Conservation (phyloP, 768 basidiomycete genomes). For the Albatrellus ellisii region DNA sequence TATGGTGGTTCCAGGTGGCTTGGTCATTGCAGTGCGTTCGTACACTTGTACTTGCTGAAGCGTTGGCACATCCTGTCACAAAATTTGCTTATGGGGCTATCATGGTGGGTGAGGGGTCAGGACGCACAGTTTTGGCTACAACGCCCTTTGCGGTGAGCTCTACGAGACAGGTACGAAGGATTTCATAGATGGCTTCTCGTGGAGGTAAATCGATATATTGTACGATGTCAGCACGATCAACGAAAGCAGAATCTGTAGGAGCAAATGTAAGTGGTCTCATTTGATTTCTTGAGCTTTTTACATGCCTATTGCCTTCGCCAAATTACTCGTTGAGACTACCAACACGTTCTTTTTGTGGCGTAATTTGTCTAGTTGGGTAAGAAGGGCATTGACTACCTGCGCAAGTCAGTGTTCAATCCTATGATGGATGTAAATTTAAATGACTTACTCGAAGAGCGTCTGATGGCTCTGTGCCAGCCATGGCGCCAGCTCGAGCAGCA, state of each 20-base stretch:
- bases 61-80: conserved; percentile 41
- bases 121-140: conserved; percentile 45
- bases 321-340: conserved; percentile 93
- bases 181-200: conserved; percentile 86
- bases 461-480: conserved; percentile 91
- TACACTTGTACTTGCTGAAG: conserved; percentile 49
- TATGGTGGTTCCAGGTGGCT: conserved; percentile 17
- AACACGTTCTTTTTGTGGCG: conserved; percentile 89
- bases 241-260: conserved; percentile 74
- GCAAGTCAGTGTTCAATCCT: neutral
- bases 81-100: neutral
- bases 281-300: neutral
- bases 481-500: conserved; percentile 85
- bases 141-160: conserved; percentile 73
- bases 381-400: conserved; percentile 92
- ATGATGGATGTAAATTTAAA: neutral
- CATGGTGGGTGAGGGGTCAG: neutral
- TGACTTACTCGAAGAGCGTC: conserved; percentile 74
- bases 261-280: conserved; percentile 1
- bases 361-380: conserved; percentile 94
- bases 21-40: conserved; percentile 21
- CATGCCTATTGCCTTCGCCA: conserved; percentile 86
- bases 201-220: conserved; percentile 91
- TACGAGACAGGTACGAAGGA: conserved; percentile 65
- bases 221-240: conserved; percentile 93